Percentiles rank a stretch among this genome's conserved stretches.
These are phyloP conservation scores for Botrytis paeoniae DNA, from an alignment of 2,329 filamentous ascomycete genomes.

Conservation along the genomic window DNA sequence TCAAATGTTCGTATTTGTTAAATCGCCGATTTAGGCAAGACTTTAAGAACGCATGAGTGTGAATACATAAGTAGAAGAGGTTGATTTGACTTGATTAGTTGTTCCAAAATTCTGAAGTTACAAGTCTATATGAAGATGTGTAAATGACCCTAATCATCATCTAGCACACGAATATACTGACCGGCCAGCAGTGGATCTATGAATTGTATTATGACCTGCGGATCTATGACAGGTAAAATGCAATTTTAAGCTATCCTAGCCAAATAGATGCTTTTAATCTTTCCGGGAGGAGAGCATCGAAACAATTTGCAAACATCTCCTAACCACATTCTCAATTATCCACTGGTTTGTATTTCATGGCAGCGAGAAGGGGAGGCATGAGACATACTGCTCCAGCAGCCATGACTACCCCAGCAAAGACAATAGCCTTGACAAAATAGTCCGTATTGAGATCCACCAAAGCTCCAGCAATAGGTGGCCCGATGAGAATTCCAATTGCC, in stretches of 20 bases:
- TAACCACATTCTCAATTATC: neutral
- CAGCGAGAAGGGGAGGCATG: neutral
- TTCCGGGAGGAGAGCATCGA: neutral
- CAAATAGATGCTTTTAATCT: neutral
- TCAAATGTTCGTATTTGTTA: no score
- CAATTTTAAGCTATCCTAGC: neutral
- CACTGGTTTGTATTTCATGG: neutral
- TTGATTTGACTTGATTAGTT: neutral
- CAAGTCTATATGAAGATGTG: neutral
- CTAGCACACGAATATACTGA: neutral
- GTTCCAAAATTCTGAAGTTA: neutral
- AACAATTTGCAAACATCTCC: neutral
- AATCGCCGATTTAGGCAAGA: no score
- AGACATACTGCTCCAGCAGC: neutral
- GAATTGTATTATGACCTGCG: neutral
- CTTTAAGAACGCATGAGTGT: no score
- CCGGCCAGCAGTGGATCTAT: neutral
- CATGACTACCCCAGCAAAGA: slow-evolving; percentile 14
- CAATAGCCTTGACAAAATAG: neutral
- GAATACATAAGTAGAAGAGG: no score
- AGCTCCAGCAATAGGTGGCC: slow-evolving; percentile 22
- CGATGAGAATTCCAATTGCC: slow-evolving; percentile 19
- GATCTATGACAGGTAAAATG: neutral
- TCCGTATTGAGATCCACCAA: neutral
- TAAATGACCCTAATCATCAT: neutral